phyloP scores from a whole-genome alignment of 1,284 basidiomycete species.

The Agroathelia rolfsii region DNA sequence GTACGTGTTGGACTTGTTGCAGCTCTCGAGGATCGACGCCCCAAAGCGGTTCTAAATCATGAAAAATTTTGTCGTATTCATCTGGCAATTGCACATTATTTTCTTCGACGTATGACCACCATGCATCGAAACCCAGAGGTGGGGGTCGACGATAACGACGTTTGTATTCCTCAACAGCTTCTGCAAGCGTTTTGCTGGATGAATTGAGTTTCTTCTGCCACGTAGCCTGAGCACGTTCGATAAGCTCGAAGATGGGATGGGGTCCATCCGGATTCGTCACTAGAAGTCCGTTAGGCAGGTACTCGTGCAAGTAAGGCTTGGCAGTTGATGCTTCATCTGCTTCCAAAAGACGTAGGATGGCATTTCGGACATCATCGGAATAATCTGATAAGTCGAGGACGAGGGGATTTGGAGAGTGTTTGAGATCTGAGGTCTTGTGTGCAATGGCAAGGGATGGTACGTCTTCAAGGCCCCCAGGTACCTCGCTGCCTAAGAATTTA shows the following conservation, averaged over 20 bases:
- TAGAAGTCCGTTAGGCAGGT: constrained; percentile 20
- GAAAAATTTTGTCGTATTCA: constrained; percentile 46
- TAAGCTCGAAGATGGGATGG: constrained; percentile 36
- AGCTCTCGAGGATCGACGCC: constrained; percentile 39
- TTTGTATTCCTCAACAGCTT: constrained; percentile 36
- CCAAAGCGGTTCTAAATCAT: constrained; percentile 45
- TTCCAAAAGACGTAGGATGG: too few relatives aligned
- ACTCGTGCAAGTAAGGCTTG: too few relatives aligned
- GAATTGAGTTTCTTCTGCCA: constrained; percentile 31
- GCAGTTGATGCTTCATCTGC: too few relatives aligned
- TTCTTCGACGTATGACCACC: constrained; percentile 46
- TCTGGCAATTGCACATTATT: constrained; percentile 49
- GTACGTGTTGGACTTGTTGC: constrained; percentile 26
- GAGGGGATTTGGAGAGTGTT: too few relatives aligned
- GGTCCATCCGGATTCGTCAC: constrained; percentile 21
- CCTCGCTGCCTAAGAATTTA: too few relatives aligned
- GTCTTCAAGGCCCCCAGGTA: too few relatives aligned
- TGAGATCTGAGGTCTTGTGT: too few relatives aligned
- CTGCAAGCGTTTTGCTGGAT: constrained; percentile 34
- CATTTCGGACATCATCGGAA: too few relatives aligned
- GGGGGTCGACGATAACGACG: constrained; percentile 35
- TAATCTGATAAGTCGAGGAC: too few relatives aligned
- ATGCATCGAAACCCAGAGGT: constrained; percentile 47
- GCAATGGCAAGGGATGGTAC: too few relatives aligned
- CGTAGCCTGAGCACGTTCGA: constrained; percentile 25